Base-by-base conservation (phyloP, 2,329 filamentous ascomycete genomes). In the Aspergillus floridensis region DNA sequence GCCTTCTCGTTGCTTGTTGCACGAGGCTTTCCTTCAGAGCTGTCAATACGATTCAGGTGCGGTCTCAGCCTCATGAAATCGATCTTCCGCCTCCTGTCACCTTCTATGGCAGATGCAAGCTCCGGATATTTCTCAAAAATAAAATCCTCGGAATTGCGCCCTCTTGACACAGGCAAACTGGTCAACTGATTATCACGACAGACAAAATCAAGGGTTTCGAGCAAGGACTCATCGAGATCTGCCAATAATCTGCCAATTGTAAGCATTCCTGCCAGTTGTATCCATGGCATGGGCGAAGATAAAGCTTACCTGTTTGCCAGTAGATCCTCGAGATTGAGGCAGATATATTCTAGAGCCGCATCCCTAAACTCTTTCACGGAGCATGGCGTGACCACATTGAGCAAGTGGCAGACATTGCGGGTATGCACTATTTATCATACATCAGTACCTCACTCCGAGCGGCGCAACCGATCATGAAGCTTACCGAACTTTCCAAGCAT, bases 241-340 rank as follows among this genome's bases (percentile, higher is more conserved):
- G 96, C 90, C 2, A 99, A 82, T 16, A 93, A 82, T 66, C 86
- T 84, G 64, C 16, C 46, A 16, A 10, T 35, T 59, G 65, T 70
- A 44, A 68, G 65, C 12, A 35, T 47, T 21, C 47, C 41, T 26
- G n/a, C 14, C 44, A 8, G 16, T 1, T 31, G 6, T 32, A 21
- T 31, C 12, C 32, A 32, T 8, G 16, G n/a, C 14, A 5, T 16
- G 38, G 10, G 38, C 16, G 44, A 24, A 26, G 29, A 10, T 21
- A 31, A 56, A 41, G 41, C 35, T 66, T 72, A 82, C 79, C 91
- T 89, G 63, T 96, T 96, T 70, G 97, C 92, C 53, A 99, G 86
- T 83, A 98, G 91, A 6, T 88, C 86, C 74, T 99, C 95, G 59
- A 98, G 81, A 69, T 96, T 96, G 49, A 96, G 79, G 68, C 92